Percentiles rank a stretch among this genome's conserved stretches.
These are phyloP conservation scores for Nyctanthes arbortristis DNA, from an alignment of 257 asterid genomes.

Conservation along the genomic window DNA sequence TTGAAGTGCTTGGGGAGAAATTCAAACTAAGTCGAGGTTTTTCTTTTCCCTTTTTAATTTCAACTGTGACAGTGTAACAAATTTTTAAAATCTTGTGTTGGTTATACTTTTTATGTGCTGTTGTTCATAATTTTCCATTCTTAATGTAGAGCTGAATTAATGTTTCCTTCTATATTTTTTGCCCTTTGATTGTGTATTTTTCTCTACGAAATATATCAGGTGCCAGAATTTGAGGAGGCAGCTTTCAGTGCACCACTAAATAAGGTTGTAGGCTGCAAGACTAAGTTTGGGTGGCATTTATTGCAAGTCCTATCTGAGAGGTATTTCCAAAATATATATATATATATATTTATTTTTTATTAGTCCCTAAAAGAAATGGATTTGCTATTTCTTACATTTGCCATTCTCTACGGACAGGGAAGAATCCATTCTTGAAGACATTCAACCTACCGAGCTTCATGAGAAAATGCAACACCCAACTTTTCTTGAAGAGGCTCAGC, in stretches of 20 bases:
- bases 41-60: no score
- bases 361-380: constrained; percentile 18
- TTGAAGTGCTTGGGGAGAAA: background rate
- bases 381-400: constrained; percentile 28
- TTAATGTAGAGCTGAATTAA: constrained; percentile 2
- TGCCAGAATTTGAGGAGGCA: constrained; percentile 95
- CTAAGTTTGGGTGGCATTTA: constrained; percentile 94
- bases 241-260: constrained; percentile 80
- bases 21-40: background rate
- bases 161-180: constrained; percentile 17
- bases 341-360: no score
- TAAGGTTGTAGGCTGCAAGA: constrained; percentile 78
- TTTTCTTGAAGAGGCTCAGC: constrained; percentile 77
- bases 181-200: constrained; percentile 11
- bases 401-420: constrained; percentile 48
- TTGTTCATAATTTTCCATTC: background rate
- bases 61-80: background rate
- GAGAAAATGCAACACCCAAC: constrained; percentile 82
- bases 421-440: constrained; percentile 64
- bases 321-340: constrained; percentile 43
- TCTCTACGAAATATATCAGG: constrained; percentile 56
- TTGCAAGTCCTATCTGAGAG: constrained; percentile 96
- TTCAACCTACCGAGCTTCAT: constrained; percentile 74
- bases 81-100: background rate
- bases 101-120: background rate